Percentiles rank a stretch among this genome's conserved stretches.
phyloP scores from a whole-genome alignment of 345 rosid species.

The Mallotus nudiflorus region DNA sequence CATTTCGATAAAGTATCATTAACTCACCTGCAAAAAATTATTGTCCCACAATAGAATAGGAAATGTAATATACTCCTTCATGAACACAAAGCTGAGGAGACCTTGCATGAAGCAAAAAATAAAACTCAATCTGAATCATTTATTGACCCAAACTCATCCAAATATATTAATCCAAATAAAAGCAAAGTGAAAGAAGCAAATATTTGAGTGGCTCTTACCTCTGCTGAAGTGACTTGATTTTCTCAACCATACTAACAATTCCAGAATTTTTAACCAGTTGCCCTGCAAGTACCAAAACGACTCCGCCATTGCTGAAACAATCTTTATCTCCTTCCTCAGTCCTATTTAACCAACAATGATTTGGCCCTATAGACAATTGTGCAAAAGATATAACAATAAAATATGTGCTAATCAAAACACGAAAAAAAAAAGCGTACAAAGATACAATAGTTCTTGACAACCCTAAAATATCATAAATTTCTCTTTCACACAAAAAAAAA shows the following conservation, averaged over 20 bases:
- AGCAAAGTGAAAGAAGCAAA: slow-evolving; percentile 7
- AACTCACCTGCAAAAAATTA: slow-evolving; percentile 53
- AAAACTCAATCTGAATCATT: slow-evolving; percentile 14
- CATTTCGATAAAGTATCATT: background rate
- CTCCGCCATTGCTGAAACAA: slow-evolving; percentile 46
- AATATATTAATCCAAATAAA: background rate
- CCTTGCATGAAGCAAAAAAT: slow-evolving; percentile 42
- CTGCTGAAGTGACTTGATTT: slow-evolving; percentile 68
- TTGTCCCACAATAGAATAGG: slow-evolving; percentile 64
- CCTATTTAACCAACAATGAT: slow-evolving; percentile 78
- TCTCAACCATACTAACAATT: slow-evolving; percentile 46
- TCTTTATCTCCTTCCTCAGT: slow-evolving; percentile 31
- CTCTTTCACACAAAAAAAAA: too few relatives aligned
- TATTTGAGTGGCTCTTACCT: slow-evolving; percentile 45
- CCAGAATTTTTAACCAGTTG: slow-evolving; percentile 40
- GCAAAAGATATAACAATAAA: background rate
- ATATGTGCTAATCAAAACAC: background rate
- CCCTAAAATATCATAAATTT: too few relatives aligned
- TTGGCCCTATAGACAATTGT: slow-evolving; percentile 44
- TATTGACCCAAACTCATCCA: slow-evolving; percentile 1
- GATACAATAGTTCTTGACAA: slow-evolving; percentile 9
- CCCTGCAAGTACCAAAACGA: slow-evolving; percentile 58
- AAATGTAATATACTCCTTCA: slow-evolving; percentile 70
- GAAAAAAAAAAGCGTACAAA: background rate
- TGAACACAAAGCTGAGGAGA: slow-evolving; percentile 55